These are phyloP conservation scores for Boletus sp. DNA, from an alignment of 768 basidiomycete species.

Conservation along the genomic window DNA sequence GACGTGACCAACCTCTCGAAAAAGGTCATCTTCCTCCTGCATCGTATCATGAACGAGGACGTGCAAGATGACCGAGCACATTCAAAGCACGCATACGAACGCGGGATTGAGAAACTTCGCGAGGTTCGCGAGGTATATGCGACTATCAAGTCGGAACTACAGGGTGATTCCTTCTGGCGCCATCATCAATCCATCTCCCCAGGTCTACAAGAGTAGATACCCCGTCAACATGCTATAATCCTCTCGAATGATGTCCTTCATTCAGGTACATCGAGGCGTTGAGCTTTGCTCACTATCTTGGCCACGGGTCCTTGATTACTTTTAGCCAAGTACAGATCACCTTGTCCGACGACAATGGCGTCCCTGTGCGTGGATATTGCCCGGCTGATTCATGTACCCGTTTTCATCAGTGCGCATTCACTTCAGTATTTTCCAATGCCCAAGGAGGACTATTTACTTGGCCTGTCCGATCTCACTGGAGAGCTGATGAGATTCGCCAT, in stretches of 20 bases:
- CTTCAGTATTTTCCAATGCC: conserved; percentile 74
- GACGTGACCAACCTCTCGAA: conserved; percentile 92
- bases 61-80: conserved; percentile 23
- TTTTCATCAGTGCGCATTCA: conserved; percentile 3
- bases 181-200: conserved; percentile 73
- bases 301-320: conserved; percentile 64
- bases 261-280: conserved; percentile 82
- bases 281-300: conserved; percentile 84
- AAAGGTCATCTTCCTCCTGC: conserved; percentile 90
- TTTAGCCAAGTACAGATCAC: conserved; percentile 65
- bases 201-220: conserved; percentile 72
- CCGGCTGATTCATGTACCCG: conserved; percentile 1
- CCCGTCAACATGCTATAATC: not conserved
- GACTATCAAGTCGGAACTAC: conserved; percentile 57
- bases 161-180: conserved; percentile 73
- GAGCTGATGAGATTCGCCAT: conserved; percentile 97
- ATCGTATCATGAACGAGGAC: conserved; percentile 60
- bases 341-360: conserved; percentile 58
- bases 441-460: conserved; percentile 84
- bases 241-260: conserved; percentile 16
- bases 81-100: conserved; percentile 46
- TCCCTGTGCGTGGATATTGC: conserved; percentile 50
- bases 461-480: conserved; percentile 91
- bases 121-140: conserved; percentile 69
- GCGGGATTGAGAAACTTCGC: conserved; percentile 57